Percentiles rank a stretch among this genome's conserved stretches.
phyloP scores from a whole-genome alignment of 306 rosid species.

The Lagenaria siceraria region DNA sequence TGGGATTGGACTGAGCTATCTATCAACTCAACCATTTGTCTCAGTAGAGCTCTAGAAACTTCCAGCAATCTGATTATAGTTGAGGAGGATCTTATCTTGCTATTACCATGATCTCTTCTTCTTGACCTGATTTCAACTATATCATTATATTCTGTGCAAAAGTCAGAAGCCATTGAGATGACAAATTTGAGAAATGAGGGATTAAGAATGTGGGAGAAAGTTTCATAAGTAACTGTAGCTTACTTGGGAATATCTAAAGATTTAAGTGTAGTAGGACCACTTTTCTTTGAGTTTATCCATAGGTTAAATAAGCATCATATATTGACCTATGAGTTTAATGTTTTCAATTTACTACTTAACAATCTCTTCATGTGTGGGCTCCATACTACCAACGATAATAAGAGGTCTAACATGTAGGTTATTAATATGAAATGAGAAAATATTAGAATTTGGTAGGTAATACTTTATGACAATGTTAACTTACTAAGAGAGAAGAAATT shows the following conservation, averaged over 20 bases:
- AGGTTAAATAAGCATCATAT: background rate
- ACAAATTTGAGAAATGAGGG: background rate
- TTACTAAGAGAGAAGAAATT: background rate
- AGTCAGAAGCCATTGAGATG: background rate
- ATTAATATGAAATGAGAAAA: background rate
- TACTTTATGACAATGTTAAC: background rate
- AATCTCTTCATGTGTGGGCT: background rate
- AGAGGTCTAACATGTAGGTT: background rate
- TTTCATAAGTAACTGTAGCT: background rate
- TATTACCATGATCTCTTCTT: background rate
- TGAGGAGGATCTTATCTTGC: slow-evolving; percentile 1
- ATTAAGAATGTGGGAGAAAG: background rate
- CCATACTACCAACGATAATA: background rate
- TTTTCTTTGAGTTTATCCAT: background rate
- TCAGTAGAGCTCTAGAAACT: background rate
- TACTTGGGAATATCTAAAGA: background rate
- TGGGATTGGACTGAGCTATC: background rate
- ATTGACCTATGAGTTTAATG: background rate
- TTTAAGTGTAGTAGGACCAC: background rate
- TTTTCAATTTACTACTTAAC: background rate
- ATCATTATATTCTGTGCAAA: background rate
- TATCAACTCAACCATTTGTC: slow-evolving; percentile 7
- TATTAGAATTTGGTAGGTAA: background rate
- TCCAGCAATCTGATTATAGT: background rate
- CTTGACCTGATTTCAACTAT: background rate